Conservation (phyloP, 2,329 filamentous ascomycete genomes). For the Ilyonectria sp. region DNA sequence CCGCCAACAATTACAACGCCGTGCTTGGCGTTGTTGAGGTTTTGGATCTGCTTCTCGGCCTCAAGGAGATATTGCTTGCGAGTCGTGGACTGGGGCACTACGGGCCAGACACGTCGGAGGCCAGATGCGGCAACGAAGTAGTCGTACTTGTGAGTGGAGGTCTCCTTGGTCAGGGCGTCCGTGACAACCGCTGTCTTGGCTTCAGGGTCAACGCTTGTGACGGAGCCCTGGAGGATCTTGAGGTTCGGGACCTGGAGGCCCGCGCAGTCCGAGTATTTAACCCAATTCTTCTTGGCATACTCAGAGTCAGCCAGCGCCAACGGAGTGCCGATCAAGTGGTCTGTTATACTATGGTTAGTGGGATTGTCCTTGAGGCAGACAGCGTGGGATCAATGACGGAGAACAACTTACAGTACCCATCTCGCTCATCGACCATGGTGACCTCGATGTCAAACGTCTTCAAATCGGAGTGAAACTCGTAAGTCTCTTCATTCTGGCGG, state of each 20-base stretch:
- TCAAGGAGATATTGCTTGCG: conserved; percentile 76
- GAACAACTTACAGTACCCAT: conserved; percentile 80
- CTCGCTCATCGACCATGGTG: conserved; percentile 83
- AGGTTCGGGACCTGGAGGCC: conserved; percentile 76
- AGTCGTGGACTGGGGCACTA: conserved; percentile 77
- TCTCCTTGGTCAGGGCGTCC: conserved; percentile 61
- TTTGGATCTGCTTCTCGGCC: conserved; percentile 70
- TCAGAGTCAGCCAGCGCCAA: conserved; percentile 76
- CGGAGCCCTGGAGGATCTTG: conserved; percentile 75
- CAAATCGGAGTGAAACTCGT: conserved; percentile 57
- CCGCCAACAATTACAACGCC: conserved; percentile 83
- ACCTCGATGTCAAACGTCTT: conserved; percentile 74
- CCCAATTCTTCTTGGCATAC: conserved; percentile 79
- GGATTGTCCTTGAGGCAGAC: neutral
- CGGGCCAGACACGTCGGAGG: conserved; percentile 78
- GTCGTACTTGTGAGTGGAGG: conserved; percentile 73
- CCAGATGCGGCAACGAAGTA: conserved; percentile 83
- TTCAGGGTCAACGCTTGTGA: conserved; percentile 72
- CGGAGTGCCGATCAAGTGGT: conserved; percentile 83
- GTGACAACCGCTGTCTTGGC: conserved; percentile 72
- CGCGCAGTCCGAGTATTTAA: conserved; percentile 76
- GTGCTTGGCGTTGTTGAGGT: conserved; percentile 65
- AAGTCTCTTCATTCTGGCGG: conserved; percentile 59
- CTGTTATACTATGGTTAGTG: conserved; percentile 57
- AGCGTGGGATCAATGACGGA: neutral